phyloP scores from a whole-genome alignment of 768 basidiomycete species.

The Amanita phalloides region DNA sequence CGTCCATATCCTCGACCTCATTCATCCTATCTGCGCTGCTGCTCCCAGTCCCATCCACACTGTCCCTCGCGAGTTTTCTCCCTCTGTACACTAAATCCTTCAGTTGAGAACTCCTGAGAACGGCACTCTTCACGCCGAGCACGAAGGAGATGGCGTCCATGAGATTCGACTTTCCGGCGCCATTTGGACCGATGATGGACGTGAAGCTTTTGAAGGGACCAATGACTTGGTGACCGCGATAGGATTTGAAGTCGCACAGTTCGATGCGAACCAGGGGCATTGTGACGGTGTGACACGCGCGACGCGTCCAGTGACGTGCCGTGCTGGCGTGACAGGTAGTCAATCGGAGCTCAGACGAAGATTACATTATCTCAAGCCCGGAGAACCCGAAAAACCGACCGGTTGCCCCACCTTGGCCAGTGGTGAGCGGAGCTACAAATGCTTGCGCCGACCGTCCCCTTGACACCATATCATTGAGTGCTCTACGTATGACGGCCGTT shows the following conservation, averaged over 20 bases:
- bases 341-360: too few relatives aligned
- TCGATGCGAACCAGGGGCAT: slow-evolving; percentile 82
- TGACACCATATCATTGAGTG: too few relatives aligned
- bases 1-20: slow-evolving; percentile 32
- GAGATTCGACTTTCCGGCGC: slow-evolving; percentile 96
- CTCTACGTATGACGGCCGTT: too few relatives aligned
- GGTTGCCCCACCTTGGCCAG: too few relatives aligned
- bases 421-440: too few relatives aligned
- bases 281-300: neutral
- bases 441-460: too few relatives aligned
- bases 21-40: slow-evolving; percentile 35
- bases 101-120: slow-evolving; percentile 85
- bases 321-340: too few relatives aligned
- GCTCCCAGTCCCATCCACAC: slow-evolving; percentile 18
- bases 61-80: slow-evolving; percentile 45
- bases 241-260: slow-evolving; percentile 95
- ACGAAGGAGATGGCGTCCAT: slow-evolving; percentile 99
- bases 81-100: slow-evolving; percentile 96
- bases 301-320: too few relatives aligned
- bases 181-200: slow-evolving; percentile 96
- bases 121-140: slow-evolving; percentile 89
- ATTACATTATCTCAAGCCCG: too few relatives aligned
- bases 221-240: slow-evolving; percentile 79
- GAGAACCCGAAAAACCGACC: too few relatives aligned
- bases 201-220: slow-evolving; percentile 93